Conservation (phyloP, 192 early-diverging fungal species). For the Phycomyces nitens region DNA sequence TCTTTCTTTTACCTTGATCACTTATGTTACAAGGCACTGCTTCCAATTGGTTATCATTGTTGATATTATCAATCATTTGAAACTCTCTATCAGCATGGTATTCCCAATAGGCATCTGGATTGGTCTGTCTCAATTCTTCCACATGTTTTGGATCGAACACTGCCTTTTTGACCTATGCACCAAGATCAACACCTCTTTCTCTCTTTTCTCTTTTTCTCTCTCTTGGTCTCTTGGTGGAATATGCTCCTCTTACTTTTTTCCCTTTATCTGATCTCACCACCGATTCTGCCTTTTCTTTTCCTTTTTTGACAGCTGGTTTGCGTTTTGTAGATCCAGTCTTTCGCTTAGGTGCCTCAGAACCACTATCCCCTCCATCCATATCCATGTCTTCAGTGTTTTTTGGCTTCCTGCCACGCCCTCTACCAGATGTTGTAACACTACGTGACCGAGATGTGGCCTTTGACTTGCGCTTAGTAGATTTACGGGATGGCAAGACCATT, state of each 20-base stretch:
- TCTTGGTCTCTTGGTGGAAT: conserved; percentile 8
- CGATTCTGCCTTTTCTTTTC: conserved; percentile 7
- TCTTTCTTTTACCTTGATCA: conserved; percentile 59
- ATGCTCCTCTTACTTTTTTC: conserved; percentile 6
- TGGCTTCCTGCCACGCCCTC: not conserved
- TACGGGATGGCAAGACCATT: not conserved
- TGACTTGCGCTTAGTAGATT: not conserved
- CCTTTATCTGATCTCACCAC: conserved; percentile 6
- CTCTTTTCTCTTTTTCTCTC: not conserved
- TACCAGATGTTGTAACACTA: not conserved
- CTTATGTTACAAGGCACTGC: conserved; percentile 61
- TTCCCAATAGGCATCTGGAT: conserved; percentile 64
- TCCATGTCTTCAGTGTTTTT: not conserved
- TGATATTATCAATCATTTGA: conserved; percentile 65
- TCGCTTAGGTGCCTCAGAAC: conserved; percentile 12
- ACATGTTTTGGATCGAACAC: conserved; percentile 50
- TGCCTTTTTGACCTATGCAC: conserved; percentile 8
- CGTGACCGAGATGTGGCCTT: not conserved
- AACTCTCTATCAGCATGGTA: conserved; percentile 46
- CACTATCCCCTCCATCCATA: conserved; percentile 1
- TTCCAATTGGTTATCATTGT: conserved; percentile 66
- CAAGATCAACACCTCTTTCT: not conserved
- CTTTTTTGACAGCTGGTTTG: conserved; percentile 17
- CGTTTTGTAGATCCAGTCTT: conserved; percentile 7
- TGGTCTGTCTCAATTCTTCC: conserved; percentile 45